Evolutionary conservation across 2,329 filamentous ascomycete species (phyloP).

Genomic region (Penicillium aurantiogriseum): DNA sequence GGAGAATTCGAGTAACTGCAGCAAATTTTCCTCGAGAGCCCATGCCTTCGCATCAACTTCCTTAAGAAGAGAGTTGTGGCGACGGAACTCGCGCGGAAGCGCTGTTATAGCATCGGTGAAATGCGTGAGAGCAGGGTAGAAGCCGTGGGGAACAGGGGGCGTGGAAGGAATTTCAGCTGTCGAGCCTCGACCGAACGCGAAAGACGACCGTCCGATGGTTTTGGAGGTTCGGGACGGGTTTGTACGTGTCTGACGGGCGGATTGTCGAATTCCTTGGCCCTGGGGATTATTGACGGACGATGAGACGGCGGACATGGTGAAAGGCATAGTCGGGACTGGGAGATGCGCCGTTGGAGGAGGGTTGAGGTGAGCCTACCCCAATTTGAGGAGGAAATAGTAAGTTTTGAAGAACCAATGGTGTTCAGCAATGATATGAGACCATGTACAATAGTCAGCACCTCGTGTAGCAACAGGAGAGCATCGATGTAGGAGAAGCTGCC

Average conservation of each 20-base stretch:
- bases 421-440: neutral
- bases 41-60: conserved; percentile 98
- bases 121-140: conserved; percentile 66
- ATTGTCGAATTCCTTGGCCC: conserved; percentile 34
- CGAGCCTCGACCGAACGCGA: conserved; percentile 39
- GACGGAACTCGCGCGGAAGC: conserved; percentile 89
- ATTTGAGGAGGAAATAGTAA: conserved; percentile 2
- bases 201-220: conserved; percentile 42
- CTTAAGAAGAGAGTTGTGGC: conserved; percentile 92
- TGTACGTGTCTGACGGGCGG: conserved; percentile 49
- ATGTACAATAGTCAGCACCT: conserved; percentile 3
- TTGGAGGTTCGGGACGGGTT: conserved; percentile 51
- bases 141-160: conserved; percentile 45
- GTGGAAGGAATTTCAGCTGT: conserved; percentile 28
- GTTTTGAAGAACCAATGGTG: conserved; percentile 3
- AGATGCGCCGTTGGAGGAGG: conserved; percentile 14
- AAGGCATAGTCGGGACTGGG: conserved; percentile 11
- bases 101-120: conserved; percentile 92
- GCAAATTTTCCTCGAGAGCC: conserved; percentile 77
- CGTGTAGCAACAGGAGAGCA: conserved; percentile 4
- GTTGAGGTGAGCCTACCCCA: conserved; percentile 11
- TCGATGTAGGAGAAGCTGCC: conserved; percentile 7
- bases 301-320: conserved; percentile 28
- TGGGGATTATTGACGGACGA: conserved; percentile 30
- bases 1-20: conserved; percentile 62